These are phyloP conservation scores for Graphilbum fragrans DNA, from an alignment of 2,329 filamentous ascomycete genomes.

Conservation along the genomic window DNA sequence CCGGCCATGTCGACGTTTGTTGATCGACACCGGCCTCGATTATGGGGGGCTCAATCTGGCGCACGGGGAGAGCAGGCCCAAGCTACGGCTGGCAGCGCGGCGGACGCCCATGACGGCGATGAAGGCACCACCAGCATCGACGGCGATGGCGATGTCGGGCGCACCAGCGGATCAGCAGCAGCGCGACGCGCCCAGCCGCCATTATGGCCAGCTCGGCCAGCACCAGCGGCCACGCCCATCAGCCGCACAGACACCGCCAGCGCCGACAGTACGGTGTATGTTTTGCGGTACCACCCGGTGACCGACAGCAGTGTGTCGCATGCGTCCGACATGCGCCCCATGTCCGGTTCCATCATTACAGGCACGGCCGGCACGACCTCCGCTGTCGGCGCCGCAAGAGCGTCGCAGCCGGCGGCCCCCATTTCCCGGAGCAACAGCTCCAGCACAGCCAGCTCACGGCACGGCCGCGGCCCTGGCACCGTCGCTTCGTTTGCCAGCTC, in stretches of 20 bases:
- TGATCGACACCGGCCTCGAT: no score
- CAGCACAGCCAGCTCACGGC: conserved; percentile 3
- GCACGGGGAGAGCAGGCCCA: conserved; percentile 6
- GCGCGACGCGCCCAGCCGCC: conserved; percentile 25
- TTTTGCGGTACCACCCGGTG: conserved; percentile 46
- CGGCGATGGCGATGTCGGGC: conserved; percentile 15
- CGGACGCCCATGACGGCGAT: conserved; percentile 16
- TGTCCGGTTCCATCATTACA: no score
- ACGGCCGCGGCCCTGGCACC: not conserved
- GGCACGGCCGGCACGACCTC: not conserved
- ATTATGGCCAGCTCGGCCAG: conserved; percentile 43
- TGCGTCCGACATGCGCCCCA: conserved; percentile 25
- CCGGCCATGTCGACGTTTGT: conserved; percentile 8
- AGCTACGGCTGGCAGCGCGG: conserved; percentile 14
- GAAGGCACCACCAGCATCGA: conserved; percentile 13
- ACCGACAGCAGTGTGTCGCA: conserved; percentile 35
- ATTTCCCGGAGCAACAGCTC: conserved; percentile 9
- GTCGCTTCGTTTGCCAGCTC: conserved; percentile 2
- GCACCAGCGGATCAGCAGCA: not conserved
- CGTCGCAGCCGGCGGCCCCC: not conserved
- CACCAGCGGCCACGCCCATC: conserved; percentile 41
- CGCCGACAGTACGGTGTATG: conserved; percentile 52
- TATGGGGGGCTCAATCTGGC: not conserved
- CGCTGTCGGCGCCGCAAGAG: not conserved
- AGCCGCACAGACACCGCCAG: conserved; percentile 52